Base-by-base conservation (phyloP, 805 yeast species). In the Kazachstania bromeliacearum region DNA sequence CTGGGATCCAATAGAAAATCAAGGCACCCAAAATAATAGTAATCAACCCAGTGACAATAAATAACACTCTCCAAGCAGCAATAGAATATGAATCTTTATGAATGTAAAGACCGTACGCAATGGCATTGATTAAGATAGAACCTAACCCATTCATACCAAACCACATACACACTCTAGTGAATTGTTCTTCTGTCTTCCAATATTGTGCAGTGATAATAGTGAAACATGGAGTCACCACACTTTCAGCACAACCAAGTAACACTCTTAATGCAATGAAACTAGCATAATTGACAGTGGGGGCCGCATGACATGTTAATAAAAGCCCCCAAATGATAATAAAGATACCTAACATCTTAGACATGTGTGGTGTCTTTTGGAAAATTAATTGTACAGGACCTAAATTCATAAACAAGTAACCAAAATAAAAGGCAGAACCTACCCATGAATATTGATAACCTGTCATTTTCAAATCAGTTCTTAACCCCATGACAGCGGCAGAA, bases 261-360 rank as follows among this genome's bases (percentile, higher is more conserved):
- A 66, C 65, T 48, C 82, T 61, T n/a, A 68, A 53, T 7, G 67
- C 62, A 19, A 72, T 45, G 35, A 73, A 63, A 0, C 75, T 69
- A 7, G 69, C 59, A 42, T 63, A 72, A 22, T 50, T 57, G n/a
- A 52, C 42, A 27, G 63, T 50, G 2, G 77, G 68, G n/a, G 34
- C 39, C 1, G 80, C 67, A 42, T 71, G 74, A n/a, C 73, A 59
- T 25, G 71, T 62, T 24, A 76, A 55, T n/a, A 75, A 53, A 21
- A 53, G 47, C 16, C 85, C 85, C 87, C 88, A 80, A 0, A 71
- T 29, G n/a, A 75, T 48, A 27, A 79, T 67, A 40, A 69, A 67
- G 1, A 55, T 41, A 7, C 73, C 60, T 3, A 70, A 62, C 4
- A 74, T 57, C 44, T 71, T 74, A 4, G 76, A 67, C 43, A 79